These are phyloP conservation scores for Globisporangium recalcitrans DNA, from an alignment of 352 stramenopile species.

Conservation along the genomic window DNA sequence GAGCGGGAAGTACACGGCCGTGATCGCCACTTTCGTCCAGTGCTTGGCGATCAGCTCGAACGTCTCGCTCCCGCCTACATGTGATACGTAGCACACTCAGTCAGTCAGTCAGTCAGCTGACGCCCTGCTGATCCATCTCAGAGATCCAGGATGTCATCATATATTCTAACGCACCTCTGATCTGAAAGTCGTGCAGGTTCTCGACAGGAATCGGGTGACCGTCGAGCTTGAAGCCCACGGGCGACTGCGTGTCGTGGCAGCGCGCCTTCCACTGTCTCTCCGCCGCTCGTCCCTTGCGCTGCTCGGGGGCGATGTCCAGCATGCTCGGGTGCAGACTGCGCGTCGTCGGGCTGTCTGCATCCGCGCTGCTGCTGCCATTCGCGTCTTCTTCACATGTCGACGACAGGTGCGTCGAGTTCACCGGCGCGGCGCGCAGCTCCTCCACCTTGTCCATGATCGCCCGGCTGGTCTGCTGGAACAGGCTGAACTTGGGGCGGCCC, in stretches of 20 bases:
- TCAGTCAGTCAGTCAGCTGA: too few species aligned
- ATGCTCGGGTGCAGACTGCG: conserved; percentile 63
- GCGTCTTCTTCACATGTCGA: conserved; percentile 1
- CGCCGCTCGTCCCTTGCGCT: conserved; percentile 1
- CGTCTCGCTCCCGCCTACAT: conserved; percentile 40
- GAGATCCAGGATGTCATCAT: too few species aligned
- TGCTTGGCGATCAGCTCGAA: conserved; percentile 53
- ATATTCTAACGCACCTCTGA: conserved; percentile 29
- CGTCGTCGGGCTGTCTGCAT: conserved; percentile 44
- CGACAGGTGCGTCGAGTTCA: conserved; percentile 7
- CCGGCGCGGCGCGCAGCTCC: conserved; percentile 24
- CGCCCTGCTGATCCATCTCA: too few species aligned
- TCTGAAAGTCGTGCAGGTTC: conserved; percentile 56
- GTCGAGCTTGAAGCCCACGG: conserved; percentile 71
- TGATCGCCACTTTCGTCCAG: conserved; percentile 70
- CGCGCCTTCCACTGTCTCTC: conserved; percentile 49
- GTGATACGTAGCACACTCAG: background rate
- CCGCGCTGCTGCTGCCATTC: background rate
- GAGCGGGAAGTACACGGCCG: conserved; percentile 93
- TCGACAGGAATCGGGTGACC: conserved; percentile 50
- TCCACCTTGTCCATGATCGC: conserved; percentile 65
- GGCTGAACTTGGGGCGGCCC: conserved; percentile 84
- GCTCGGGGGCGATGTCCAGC: conserved; percentile 36
- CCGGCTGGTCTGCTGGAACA: conserved; percentile 78
- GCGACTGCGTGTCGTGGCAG: conserved; percentile 59